Evolutionary conservation across 352 stramenopile species (phyloP), one percentile per base, ranked within the genome.

Genomic region (Phytophthora vignae): DNA sequence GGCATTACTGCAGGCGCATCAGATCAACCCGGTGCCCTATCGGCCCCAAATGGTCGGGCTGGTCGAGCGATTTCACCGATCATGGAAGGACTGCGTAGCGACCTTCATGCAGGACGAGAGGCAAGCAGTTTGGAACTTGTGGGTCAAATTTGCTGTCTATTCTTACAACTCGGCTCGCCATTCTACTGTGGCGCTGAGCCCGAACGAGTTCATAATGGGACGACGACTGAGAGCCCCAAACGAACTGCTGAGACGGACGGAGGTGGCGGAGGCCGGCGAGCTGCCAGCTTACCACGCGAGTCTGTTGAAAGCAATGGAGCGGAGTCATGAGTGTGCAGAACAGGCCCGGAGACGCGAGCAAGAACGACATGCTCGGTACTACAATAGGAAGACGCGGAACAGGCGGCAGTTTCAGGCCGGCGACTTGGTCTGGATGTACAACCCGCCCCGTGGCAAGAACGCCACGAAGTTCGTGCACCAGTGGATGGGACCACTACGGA

Each of bases 401-500:
- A 56, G 4, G 46, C 44, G 44, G 7, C 25, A 64, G 31, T 64
- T 64, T 33, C 9, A 36, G 7, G 17, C 11, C 1, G 58, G 57
- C 6, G 57, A 64, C 8, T 4, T 19, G 1, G 59, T 66, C 0
- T 66, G 59, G 59, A 15, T 66, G 19, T 36, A 58, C 19, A 25
- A 57, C 12, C 59, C 48, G 4, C 59, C 59, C 1, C 27, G 59
- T 10, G 59, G 48, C 4, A 29, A 33, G 4, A 66, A 57, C 10
- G 59, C 59, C 1, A 66, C 59, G 1, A 66, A 66, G 19, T 58
- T 66, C 19, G 59, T 58, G 1, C 46, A 66, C 48, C 10, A 33
- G 4, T 58, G 31, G 48, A 49, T 58, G 29, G 59, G 48, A 3
- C 44, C 59, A 5, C 31, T 66, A 36, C 14, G 59, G 15, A 27